Evolutionary conservation across 129 eudicot species (phyloP), one percentile per base, ranked within the genome.

Genomic region (Tanacetum coccineum): DNA sequence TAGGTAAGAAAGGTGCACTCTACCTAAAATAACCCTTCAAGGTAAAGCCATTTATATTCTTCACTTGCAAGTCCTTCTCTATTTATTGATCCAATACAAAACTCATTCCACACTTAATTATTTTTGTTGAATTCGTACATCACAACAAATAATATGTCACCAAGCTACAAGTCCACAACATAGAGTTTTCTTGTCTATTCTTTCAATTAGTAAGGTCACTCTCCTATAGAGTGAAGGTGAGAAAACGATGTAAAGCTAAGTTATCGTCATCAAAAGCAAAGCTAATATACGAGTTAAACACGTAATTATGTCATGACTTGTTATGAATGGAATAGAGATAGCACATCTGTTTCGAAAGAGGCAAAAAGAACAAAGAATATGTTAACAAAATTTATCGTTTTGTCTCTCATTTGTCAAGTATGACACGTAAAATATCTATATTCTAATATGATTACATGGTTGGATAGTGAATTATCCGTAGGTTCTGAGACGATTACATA

Each of bases 1-100:
- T 81, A 45, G 86, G 83, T 84, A 71, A 78, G 89, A 84, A 78
- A 81, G 78, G 74, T 46, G 76, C 83, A 18, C 71, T 67, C 67
- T 54, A 77, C 60, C 83, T 54, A 71, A 32, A 61, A 59, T 70
- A 68, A 72, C 66, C 32, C 79, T 80, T 75, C 54, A 80, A 77
- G 74, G 15, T 68, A 77, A 81, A 75, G 76, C 53, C 83, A 75
- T 21, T 28, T 53, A 47, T 64, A 25, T 53, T 32, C 56, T 71
- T 75, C 15, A 3, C 40, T 65, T 47, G 17, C 51, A 64, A n/a
- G n/a, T n/a, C n/a, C n/a, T n/a, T n/a, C n/a, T n/a, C n/a, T n/a
- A n/a, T n/a, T n/a, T n/a, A n/a, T n/a, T n/a, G n/a, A n/a, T n/a
- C n/a, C n/a, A n/a, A n/a, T n/a, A n/a, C n/a, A n/a, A n/a, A n/a